Base-by-base conservation (phyloP, 768 basidiomycete genomes). In the Hemileccinum rubropunctum region DNA sequence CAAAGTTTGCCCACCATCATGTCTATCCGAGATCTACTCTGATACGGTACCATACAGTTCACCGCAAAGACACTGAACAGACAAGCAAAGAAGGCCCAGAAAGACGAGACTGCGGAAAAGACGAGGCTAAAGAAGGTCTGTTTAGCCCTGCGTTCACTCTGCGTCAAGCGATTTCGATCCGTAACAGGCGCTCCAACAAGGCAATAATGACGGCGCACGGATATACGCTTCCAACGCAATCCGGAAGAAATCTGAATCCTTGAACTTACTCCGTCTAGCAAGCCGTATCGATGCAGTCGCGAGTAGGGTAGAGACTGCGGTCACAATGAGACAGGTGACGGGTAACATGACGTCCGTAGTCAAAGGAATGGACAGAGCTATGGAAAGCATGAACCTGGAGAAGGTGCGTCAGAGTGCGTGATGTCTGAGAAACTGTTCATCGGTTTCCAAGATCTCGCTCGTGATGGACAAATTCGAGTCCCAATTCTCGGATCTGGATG, bases 401-500 rank as follows among this genome's bases (percentile, higher is more conserved):
- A 80, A 87, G 66, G 95, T 97, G 62, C 64, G 84, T 74, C 23
- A 20, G 9, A 4, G 28, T 13, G 14, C 8, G 15, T 40, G 14
- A 28, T 13, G 39, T 13, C 42, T 26, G 35, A 37, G 17, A 20
- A 47, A 18, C 14, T 18, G 13, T 33, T 32, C 33, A 45, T 28
- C 8, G 12, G 44, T 32, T 42, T 28, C 15, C 36, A 65, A 98
- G 95, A 98, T 99, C 63, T 95, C 97, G 12, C 70, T 91, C 47
- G 92, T 99, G 30, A 98, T 99, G 97, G 97, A 98, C 75, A 98
- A 94, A 73, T 99, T 99, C 71, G 97, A 99, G 69, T 57, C 84
- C 6, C 95, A 98, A 59, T 98, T 98, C 73, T 77, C 91, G 33
- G 97, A 98, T 67, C 82, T 99, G 17, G 97, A 98, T 65, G 97